Evolutionary conservation across 768 basidiomycete genomes (phyloP).

Genomic region (Xerocomellus amylosporus): DNA sequence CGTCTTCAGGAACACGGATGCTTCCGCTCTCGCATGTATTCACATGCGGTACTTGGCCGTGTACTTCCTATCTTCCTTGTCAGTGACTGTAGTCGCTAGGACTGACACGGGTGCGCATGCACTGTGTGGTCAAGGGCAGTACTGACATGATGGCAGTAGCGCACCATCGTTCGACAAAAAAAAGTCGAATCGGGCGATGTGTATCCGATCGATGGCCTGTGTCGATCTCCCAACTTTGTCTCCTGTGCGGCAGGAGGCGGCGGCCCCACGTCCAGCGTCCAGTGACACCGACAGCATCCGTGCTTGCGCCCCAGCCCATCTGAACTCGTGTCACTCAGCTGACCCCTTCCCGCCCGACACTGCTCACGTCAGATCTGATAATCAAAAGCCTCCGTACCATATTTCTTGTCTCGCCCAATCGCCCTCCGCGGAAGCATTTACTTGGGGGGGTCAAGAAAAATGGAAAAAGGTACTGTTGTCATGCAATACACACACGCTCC

Average conservation of each 20-base stretch:
- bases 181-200: background rate
- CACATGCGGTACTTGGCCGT: background rate
- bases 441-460: background rate
- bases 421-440: slow-evolving; percentile 4
- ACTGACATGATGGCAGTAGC: background rate
- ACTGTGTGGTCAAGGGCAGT: background rate
- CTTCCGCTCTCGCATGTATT: background rate
- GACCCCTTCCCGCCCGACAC: background rate
- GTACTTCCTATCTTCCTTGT: background rate
- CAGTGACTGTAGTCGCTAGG: background rate
- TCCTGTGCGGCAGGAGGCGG: background rate
- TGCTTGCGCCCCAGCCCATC: background rate
- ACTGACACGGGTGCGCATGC: background rate
- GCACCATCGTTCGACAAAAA: background rate
- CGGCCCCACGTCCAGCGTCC: background rate
- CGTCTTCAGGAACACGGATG: background rate
- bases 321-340: background rate
- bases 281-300: background rate
- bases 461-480: slow-evolving; percentile 14
- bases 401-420: background rate
- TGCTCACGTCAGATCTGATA: slow-evolving; percentile 10
- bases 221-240: background rate
- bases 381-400: background rate
- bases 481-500: slow-evolving; percentile 3
- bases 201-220: background rate